Evolutionary conservation across 352 stramenopile species (phyloP).

Genomic region (Elongisporangium prolatum): DNA sequence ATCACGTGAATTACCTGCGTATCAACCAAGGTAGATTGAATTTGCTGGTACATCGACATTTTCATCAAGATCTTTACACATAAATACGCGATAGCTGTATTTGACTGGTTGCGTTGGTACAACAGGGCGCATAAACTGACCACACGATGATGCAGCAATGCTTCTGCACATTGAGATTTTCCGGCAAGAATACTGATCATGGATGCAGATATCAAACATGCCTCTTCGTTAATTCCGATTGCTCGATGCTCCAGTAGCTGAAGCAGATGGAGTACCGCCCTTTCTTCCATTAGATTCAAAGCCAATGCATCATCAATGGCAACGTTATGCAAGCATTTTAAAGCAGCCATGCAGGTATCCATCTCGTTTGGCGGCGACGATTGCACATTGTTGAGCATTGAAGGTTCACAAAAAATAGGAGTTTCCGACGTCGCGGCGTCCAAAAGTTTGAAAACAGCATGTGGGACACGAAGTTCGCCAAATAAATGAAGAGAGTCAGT

Average conservation of each 20-base stretch:
- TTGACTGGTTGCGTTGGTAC: constrained; percentile 31
- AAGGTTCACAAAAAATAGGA: neutral
- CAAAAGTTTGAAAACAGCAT: constrained; percentile 44
- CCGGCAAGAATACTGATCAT: constrained; percentile 44
- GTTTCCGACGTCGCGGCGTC: constrained; percentile 16
- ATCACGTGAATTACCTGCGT: constrained; percentile 62
- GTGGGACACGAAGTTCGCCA: constrained; percentile 50
- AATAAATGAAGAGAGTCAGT: constrained; percentile 72
- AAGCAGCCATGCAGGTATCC: constrained; percentile 60
- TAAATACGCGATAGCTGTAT: constrained; percentile 31
- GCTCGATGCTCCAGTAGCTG: constrained; percentile 41
- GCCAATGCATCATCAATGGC: constrained; percentile 56
- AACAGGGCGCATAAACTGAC: constrained; percentile 57
- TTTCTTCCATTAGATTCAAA: constrained; percentile 52
- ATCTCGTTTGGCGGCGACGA: neutral
- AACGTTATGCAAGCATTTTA: constrained; percentile 70
- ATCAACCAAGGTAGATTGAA: constrained; percentile 44
- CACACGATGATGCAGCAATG: constrained; percentile 37
- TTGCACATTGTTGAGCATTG: constrained; percentile 2
- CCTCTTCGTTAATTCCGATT: constrained; percentile 28
- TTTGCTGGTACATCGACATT: constrained; percentile 66
- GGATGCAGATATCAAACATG: constrained; percentile 33
- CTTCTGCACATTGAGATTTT: constrained; percentile 40
- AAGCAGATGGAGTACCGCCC: constrained; percentile 30
- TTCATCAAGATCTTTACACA: constrained; percentile 47